These are phyloP conservation scores for Ramaria rubella DNA, from an alignment of 768 basidiomycete genomes.

Conservation along the genomic window DNA sequence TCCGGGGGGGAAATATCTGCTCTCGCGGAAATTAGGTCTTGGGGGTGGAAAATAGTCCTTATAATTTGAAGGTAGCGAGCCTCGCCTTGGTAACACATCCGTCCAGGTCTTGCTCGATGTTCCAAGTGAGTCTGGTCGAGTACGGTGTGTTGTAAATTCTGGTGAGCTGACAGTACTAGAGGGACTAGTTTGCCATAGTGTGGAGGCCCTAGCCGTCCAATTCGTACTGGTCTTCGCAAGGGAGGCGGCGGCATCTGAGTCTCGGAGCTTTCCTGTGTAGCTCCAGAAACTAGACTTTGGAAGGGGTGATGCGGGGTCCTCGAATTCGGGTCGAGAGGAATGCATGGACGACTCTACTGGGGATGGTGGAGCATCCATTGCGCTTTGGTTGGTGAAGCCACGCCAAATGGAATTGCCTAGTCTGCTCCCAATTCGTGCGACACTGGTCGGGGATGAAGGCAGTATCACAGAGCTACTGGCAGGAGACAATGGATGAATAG, in stretches of 20 bases:
- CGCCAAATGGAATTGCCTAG: slow-evolving; percentile 65
- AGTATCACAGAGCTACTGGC: not conserved
- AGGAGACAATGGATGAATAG: not conserved
- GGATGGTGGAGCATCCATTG: slow-evolving; percentile 57
- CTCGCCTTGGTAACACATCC: slow-evolving; percentile 16
- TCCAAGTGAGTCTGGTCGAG: not conserved
- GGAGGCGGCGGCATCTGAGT: slow-evolving; percentile 64
- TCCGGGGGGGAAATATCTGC: not conserved
- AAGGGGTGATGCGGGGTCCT: slow-evolving; percentile 5
- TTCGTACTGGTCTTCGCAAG: slow-evolving; percentile 71
- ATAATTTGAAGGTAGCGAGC: slow-evolving; percentile 36
- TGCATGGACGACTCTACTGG: slow-evolving; percentile 31
- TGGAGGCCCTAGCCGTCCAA: slow-evolving; percentile 59
- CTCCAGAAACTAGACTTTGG: slow-evolving; percentile 43
- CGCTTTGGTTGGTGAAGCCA: slow-evolving; percentile 68
- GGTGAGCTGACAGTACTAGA: not conserved
- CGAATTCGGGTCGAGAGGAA: slow-evolving; percentile 23
- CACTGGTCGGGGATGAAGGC: not conserved
- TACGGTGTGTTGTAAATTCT: not conserved
- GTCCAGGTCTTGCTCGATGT: not conserved
- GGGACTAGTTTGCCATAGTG: slow-evolving; percentile 23
- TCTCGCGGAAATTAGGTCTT: slow-evolving; percentile 38
- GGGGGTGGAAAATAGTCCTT: slow-evolving; percentile 47
- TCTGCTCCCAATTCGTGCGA: slow-evolving; percentile 15
- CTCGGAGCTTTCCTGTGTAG: slow-evolving; percentile 68